phyloP scores from a whole-genome alignment of 495 filamentous ascomycete species.

The Neurospora sp. region DNA sequence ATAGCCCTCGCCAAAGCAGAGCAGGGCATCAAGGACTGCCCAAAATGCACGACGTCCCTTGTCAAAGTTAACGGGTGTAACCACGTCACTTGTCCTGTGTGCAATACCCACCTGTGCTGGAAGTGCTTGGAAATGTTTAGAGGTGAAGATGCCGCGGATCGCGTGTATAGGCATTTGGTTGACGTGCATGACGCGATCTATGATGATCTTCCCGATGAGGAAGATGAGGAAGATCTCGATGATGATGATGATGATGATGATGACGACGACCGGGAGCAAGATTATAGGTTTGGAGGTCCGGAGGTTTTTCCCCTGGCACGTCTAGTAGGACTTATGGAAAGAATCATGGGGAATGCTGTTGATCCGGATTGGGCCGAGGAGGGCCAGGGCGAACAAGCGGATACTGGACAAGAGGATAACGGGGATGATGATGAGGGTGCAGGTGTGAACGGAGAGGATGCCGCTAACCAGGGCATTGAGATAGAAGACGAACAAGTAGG shows the following conservation, averaged over 20 bases:
- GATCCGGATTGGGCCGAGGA: background rate
- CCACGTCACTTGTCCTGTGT: background rate
- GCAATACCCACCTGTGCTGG: background rate
- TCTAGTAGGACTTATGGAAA: background rate
- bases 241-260: background rate
- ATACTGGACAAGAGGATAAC: background rate
- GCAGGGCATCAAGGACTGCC: background rate
- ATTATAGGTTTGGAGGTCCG: background rate
- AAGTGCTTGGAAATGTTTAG: background rate
- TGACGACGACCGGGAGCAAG: background rate
- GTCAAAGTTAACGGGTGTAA: background rate
- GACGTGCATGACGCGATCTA: background rate
- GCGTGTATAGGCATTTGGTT: background rate
- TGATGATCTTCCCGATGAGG: background rate
- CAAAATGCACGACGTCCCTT: background rate
- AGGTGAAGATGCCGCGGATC: background rate
- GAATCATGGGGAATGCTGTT: background rate
- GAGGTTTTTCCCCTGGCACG: background rate
- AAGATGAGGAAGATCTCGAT: background rate
- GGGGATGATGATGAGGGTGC: background rate
- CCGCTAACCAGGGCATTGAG: background rate
- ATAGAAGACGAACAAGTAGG: background rate
- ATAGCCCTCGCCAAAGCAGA: background rate
- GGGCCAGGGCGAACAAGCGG: background rate
- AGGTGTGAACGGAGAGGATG: background rate